Evolutionary conservation across 1,284 basidiomycete genomes (phyloP), one percentile per base, ranked within the genome.

Genomic region (Rhodotorula glutinis): DNA sequence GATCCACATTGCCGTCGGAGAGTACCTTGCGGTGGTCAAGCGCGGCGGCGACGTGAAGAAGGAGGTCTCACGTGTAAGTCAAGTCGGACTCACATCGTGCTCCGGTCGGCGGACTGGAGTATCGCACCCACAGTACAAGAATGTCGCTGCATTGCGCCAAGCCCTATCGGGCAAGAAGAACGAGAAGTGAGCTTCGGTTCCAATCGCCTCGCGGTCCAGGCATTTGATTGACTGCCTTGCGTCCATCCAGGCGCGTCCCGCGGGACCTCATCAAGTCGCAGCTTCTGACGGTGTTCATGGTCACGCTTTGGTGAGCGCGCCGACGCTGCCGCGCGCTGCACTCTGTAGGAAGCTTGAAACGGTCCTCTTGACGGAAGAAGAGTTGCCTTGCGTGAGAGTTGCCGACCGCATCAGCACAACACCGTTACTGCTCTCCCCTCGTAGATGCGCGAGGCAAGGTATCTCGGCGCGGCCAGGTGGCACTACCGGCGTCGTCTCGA

Each of bases 221-320:
- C 7, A 16, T 44, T 44, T 16, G 17, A n/a, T 25, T 47, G 27
- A 58, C 44, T 10, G 21, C 4, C 11, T 3, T 7, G 8, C 38
- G 38, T 25, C 10, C 54, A 56, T 17, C 19, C 54, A 56, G 61
- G 16, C 8, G 5, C 61, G n/a, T 62, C 38, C 27, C 46, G n/a
- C 62, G 57, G 41, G 30, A 57, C 40, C 38, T 44, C n/a, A 53
- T 40, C 55, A 63, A 63, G 43, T n/a, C 19, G 4, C 56, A 63
- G 29, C 41, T 63, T 13, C 54, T 63, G 30, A 29, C 30, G 4
- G 49, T 56, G 10, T 63, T 63, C 62, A 25, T 63, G 40, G 47
- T 63, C 33, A 29, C 25, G 0, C 49, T 56, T 5, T 63, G 33
- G 11, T 11, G 11, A 38, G 33, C 33, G 33, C 33, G 33, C 33